Conservation (phyloP, 768 basidiomycete genomes). For the Suillus tomentosus region DNA sequence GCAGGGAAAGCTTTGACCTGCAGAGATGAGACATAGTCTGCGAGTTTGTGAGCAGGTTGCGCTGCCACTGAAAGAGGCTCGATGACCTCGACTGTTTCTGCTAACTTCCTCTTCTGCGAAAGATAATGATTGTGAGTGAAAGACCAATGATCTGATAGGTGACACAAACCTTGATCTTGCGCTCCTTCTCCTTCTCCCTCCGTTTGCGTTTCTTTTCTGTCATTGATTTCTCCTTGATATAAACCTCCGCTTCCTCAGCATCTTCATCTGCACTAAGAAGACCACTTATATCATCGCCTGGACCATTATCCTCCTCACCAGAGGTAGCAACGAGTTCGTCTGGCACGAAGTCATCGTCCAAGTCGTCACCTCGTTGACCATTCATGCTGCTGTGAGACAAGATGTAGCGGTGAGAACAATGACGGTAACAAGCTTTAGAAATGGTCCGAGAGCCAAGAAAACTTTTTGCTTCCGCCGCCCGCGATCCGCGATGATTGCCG, state of each 20-base stretch:
- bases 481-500: not conserved
- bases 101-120: slow-evolving; percentile 65
- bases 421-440: slow-evolving; percentile 8
- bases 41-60: slow-evolving; percentile 58
- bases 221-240: slow-evolving; percentile 22
- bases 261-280: slow-evolving; percentile 51
- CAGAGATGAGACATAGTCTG: slow-evolving; percentile 62
- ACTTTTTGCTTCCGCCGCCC: not conserved
- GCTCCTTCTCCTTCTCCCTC: slow-evolving; percentile 73
- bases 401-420: slow-evolving; percentile 16
- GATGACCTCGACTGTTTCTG: slow-evolving; percentile 41
- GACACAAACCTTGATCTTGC: slow-evolving; percentile 61
- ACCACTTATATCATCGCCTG: slow-evolving; percentile 38
- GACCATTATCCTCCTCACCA: slow-evolving; percentile 50
- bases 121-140: slow-evolving; percentile 17
- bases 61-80: slow-evolving; percentile 51
- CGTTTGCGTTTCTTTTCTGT: slow-evolving; percentile 69
- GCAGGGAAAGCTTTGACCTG: slow-evolving; percentile 72
- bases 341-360: slow-evolving; percentile 79
- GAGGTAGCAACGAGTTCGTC: slow-evolving; percentile 69
- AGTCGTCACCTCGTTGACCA: slow-evolving; percentile 66
- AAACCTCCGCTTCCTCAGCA: slow-evolving; percentile 36
- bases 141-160: slow-evolving; percentile 1
- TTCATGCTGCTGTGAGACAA: slow-evolving; percentile 23
- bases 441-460: not conserved